A percentile compares a stretch with the other conserved stretches of the same genome.
Evolutionary conservation across 805 yeast species (phyloP).

Genomic region (Naumovozyma baii): DNA sequence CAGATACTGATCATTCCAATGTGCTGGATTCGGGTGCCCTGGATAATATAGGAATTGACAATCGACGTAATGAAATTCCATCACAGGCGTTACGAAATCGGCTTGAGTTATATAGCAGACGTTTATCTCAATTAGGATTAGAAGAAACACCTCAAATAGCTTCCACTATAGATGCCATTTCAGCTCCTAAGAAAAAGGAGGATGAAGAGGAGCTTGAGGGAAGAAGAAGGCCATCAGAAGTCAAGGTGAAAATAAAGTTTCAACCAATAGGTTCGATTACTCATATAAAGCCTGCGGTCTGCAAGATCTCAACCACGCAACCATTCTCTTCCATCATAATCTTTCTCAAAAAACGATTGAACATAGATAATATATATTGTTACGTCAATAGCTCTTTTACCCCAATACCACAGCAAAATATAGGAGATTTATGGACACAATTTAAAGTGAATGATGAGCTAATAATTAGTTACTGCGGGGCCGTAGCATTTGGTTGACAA

Average conservation of each 20-base stretch:
- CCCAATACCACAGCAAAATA: conserved; percentile 28
- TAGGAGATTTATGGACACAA: conserved; percentile 28
- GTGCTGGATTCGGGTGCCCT: neutral
- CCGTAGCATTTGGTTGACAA: conserved; percentile 27
- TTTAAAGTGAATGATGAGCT: conserved; percentile 25
- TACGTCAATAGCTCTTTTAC: conserved; percentile 31
- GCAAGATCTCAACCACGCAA: conserved; percentile 22
- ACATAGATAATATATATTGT: conserved; percentile 20
- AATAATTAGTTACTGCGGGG: conserved; percentile 29
- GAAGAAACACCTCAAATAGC: conserved; percentile 9
- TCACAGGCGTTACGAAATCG: conserved; percentile 11
- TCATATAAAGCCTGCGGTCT: conserved; percentile 19
- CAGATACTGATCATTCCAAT: conserved; percentile 1
- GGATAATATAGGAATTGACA: neutral
- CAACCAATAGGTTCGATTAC: conserved; percentile 27
- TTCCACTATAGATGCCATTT: conserved; percentile 2
- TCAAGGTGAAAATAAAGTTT: conserved; percentile 14
- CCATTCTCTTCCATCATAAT: conserved; percentile 20
- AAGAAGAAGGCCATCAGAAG: neutral
- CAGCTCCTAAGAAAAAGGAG: neutral
- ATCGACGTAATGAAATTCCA: neutral
- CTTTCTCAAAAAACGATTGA: conserved; percentile 17
- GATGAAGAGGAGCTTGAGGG: neutral
- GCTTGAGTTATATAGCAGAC: conserved; percentile 20
- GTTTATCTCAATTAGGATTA: conserved; percentile 22